Conservation (phyloP, 2,329 filamentous ascomycete genomes). For the Diplodia mutila region DNA sequence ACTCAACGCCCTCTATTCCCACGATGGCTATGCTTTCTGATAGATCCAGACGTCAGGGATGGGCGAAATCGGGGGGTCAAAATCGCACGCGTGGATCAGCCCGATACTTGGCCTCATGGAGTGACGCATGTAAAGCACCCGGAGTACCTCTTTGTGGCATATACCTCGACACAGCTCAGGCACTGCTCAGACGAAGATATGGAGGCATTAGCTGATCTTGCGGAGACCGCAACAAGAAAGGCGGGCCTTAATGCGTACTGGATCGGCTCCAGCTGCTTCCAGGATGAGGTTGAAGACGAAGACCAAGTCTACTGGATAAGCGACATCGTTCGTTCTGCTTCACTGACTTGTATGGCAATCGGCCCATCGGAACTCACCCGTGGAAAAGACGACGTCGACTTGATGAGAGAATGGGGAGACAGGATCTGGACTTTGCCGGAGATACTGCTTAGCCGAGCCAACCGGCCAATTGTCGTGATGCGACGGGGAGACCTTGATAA, state of each 20-base stretch:
- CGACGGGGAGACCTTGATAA: slow-evolving; percentile 32
- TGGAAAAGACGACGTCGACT: slow-evolving; percentile 31
- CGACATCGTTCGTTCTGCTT: slow-evolving; percentile 50
- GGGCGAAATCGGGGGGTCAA: not conserved
- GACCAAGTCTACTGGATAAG: slow-evolving; percentile 50
- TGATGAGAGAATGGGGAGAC: slow-evolving; percentile 50
- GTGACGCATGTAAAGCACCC: not conserved
- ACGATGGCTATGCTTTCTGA: slow-evolving; percentile 37
- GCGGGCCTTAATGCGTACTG: slow-evolving; percentile 48
- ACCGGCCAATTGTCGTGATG: slow-evolving; percentile 39
- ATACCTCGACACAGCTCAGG: slow-evolving; percentile 47
- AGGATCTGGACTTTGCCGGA: slow-evolving; percentile 55
- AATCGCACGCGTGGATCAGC: not conserved
- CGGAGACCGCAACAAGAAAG: slow-evolving; percentile 43
- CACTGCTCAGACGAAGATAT: slow-evolving; percentile 34
- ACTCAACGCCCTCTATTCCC: slow-evolving; percentile 35
- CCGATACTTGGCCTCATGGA: not conserved
- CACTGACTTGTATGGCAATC: slow-evolving; percentile 48
- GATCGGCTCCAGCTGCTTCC: slow-evolving; percentile 50
- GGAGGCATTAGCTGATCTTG: slow-evolving; percentile 41
- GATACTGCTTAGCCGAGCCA: slow-evolving; percentile 41
- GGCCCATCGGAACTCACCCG: slow-evolving; percentile 32
- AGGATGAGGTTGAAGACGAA: slow-evolving; percentile 35
- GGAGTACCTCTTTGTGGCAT: slow-evolving; percentile 47
- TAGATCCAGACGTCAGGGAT: not conserved